Conservation (phyloP, 1,139 yeast genomes). For the Hemisphaericaspora xylanilytica region DNA sequence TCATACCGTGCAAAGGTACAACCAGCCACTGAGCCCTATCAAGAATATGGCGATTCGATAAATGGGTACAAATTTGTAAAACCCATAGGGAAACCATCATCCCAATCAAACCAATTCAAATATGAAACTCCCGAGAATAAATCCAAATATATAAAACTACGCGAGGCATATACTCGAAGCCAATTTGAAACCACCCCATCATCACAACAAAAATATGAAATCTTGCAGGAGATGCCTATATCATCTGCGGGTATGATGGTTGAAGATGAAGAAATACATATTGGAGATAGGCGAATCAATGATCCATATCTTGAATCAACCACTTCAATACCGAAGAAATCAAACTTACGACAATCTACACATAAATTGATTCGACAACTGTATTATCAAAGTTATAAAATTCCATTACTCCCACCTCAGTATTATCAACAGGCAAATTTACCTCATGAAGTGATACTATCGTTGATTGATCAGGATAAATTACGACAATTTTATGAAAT, state of each 20-base stretch:
- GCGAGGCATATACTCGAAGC: slow-evolving; percentile 9
- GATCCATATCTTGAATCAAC: slow-evolving; percentile 33
- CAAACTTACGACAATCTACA: slow-evolving; percentile 4
- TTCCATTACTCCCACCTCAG: slow-evolving; percentile 23
- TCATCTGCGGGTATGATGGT: slow-evolving; percentile 41
- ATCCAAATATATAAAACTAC: slow-evolving; percentile 10
- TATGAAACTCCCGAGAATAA: slow-evolving; percentile 24
- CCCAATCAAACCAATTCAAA: slow-evolving; percentile 12
- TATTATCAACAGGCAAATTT: slow-evolving; percentile 11
- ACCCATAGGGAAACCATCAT: slow-evolving; percentile 12
- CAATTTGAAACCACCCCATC: background rate
- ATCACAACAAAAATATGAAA: slow-evolving; percentile 23
- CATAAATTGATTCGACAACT: slow-evolving; percentile 9
- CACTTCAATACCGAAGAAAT: background rate
- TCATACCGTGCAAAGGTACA: slow-evolving; percentile 1
- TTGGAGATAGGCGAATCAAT: slow-evolving; percentile 41
- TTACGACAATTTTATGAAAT: slow-evolving; percentile 27
- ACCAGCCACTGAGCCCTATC: slow-evolving; percentile 1
- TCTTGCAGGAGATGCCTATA: slow-evolving; percentile 36
- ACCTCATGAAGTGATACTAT: slow-evolving; percentile 18
- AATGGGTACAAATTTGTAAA: slow-evolving; percentile 38
- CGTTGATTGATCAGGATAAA: slow-evolving; percentile 21
- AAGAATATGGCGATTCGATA: slow-evolving; percentile 27
- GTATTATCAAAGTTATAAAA: slow-evolving; percentile 17
- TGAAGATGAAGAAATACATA: slow-evolving; percentile 31